Evolutionary conservation across 1,139 yeast species (phyloP).

Genomic region (Magnusiomyces tetraspermus): DNA sequence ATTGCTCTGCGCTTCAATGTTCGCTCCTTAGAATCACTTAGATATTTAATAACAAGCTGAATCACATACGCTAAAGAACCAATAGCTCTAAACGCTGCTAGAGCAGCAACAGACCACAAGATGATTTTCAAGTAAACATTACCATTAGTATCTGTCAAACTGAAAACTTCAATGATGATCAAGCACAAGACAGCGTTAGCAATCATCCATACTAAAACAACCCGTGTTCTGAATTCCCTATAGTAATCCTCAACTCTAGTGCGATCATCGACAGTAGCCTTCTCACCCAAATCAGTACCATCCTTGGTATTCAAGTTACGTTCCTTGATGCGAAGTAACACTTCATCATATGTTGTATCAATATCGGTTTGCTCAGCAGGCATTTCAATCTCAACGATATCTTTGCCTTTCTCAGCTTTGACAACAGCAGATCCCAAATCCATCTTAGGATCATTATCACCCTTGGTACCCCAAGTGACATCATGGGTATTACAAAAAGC

Average conservation of each 20-base stretch:
- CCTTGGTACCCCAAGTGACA: conserved; percentile 96
- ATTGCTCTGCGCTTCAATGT: conserved; percentile 20
- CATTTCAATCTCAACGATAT: conserved; percentile 73
- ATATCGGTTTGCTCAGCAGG: conserved; percentile 85
- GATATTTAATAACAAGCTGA: conserved; percentile 33
- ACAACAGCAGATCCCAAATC: conserved; percentile 58
- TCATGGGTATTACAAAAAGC: conserved; percentile 95
- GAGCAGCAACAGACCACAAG: conserved; percentile 81
- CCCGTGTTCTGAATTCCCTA: conserved; percentile 86
- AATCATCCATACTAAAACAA: conserved; percentile 86
- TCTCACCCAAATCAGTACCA: conserved; percentile 9
- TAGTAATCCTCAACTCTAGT: conserved; percentile 80
- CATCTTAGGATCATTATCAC: conserved; percentile 67
- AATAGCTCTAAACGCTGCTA: conserved; percentile 67
- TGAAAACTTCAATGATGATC: conserved; percentile 77
- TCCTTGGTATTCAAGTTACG: neutral
- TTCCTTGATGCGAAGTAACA: conserved; percentile 62
- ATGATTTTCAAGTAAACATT: conserved; percentile 76
- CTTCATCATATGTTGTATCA: conserved; percentile 75
- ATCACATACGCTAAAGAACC: conserved; percentile 66
- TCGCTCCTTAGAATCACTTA: conserved; percentile 24
- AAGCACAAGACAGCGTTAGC: conserved; percentile 68
- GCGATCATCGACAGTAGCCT: conserved; percentile 25
- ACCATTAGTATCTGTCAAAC: conserved; percentile 50
- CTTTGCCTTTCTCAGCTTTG: conserved; percentile 44